These are phyloP conservation scores for Trypanosoma congolense DNA, from an alignment of 208 protist genomes.

Conservation along the genomic window DNA sequence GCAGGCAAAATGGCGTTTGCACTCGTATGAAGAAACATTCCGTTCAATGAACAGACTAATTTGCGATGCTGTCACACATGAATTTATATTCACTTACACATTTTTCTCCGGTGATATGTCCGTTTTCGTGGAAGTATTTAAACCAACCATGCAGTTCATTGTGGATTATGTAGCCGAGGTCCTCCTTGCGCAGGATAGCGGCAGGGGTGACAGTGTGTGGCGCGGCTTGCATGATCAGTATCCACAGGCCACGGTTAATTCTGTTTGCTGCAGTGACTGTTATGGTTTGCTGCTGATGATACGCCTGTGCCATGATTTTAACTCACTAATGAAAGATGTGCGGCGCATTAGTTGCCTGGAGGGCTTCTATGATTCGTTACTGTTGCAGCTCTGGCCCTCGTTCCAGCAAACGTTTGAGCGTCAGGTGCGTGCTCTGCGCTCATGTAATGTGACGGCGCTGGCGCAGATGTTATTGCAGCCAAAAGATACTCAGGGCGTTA, in stretches of 20 bases:
- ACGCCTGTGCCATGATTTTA: conserved; percentile 73
- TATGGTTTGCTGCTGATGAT: conserved; percentile 79
- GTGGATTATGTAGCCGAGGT: conserved; percentile 80
- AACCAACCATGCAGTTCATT: conserved; percentile 72
- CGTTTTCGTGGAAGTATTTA: conserved; percentile 73
- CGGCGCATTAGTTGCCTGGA: conserved; percentile 70
- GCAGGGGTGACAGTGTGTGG: conserved; percentile 22
- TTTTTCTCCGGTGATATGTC: conserved; percentile 82
- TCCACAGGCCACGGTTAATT: conserved; percentile 42
- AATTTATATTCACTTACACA: conserved; percentile 84
- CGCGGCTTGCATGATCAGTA: conserved; percentile 37
- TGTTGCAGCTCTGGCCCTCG: conserved; percentile 70
- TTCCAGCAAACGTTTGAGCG: conserved; percentile 69
- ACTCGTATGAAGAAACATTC: conserved; percentile 84
- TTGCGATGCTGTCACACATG: conserved; percentile 79
- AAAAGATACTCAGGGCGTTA: neutral
- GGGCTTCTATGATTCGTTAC: conserved; percentile 74
- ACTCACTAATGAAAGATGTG: conserved; percentile 61
- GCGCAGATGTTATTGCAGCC: neutral
- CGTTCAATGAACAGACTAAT: conserved; percentile 63
- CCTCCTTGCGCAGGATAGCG: conserved; percentile 35
- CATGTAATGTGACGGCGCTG: conserved; percentile 16
- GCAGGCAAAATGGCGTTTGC: conserved; percentile 33
- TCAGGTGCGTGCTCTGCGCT: conserved; percentile 59
- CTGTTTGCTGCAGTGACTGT: conserved; percentile 47